These are phyloP conservation scores for Aureobasidium sp. DNA, from an alignment of 2,329 filamentous ascomycete genomes.

Conservation along the genomic window DNA sequence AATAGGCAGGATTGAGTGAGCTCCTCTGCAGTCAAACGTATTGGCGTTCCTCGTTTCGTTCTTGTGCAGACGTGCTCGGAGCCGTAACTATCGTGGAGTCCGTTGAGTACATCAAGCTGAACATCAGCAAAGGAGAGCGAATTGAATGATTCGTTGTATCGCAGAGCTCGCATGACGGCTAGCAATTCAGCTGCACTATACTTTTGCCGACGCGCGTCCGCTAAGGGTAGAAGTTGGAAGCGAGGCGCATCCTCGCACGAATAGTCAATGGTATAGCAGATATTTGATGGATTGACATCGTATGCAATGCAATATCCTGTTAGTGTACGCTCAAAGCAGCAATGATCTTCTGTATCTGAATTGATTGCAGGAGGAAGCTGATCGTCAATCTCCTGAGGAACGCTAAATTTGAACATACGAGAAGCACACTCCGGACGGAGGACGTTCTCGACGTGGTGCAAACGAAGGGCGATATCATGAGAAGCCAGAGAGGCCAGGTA, in stretches of 20 bases:
- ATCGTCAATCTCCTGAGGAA: conserved; percentile 48
- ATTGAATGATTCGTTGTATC: conserved; percentile 61
- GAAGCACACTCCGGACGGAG: conserved; percentile 58
- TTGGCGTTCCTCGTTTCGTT: conserved; percentile 48
- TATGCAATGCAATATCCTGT: conserved; percentile 63
- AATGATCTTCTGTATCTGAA: conserved; percentile 49
- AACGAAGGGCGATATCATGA: conserved; percentile 53
- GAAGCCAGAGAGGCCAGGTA: conserved; percentile 56
- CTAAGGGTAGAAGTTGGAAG: conserved; percentile 54
- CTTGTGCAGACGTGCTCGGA: conserved; percentile 52
- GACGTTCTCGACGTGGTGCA: conserved; percentile 53
- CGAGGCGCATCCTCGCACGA: conserved; percentile 57
- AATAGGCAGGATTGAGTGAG: conserved; percentile 49
- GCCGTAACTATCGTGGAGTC: conserved; percentile 50
- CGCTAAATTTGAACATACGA: conserved; percentile 53
- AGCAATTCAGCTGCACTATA: conserved; percentile 57
- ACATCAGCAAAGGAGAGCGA: conserved; percentile 60
- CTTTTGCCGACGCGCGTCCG: conserved; percentile 39
- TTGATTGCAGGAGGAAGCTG: conserved; percentile 39
- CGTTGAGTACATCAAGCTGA: conserved; percentile 55
- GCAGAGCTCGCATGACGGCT: conserved; percentile 58
- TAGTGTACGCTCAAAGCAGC: conserved; percentile 56
- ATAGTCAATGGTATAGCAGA: conserved; percentile 53
- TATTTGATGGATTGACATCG: conserved; percentile 56
- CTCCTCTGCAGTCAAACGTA: conserved; percentile 44